Evolutionary conservation across 2,329 filamentous ascomycete genomes (phyloP), one percentile per base, ranked within the genome.

Genomic region (Cladosporium halotolerans): DNA sequence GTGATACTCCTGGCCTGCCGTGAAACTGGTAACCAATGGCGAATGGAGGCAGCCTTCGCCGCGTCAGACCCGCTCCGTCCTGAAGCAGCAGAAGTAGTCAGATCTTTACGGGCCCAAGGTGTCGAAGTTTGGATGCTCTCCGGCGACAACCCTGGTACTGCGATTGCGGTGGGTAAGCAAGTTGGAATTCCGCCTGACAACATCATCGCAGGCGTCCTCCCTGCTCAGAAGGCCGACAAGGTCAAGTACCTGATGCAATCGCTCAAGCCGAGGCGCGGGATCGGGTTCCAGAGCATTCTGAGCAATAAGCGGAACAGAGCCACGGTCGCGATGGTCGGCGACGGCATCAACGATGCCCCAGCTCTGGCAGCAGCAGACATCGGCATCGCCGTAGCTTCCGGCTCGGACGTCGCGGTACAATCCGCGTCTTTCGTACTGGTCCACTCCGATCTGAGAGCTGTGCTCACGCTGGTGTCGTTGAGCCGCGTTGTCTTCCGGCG

Each of bases 91-190:
- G 52, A 52, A 10, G 55, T 61, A 14, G 53, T 70, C 73, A 1
- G 64, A 73, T 7, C 82, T 3, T 34, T 54, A 0, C 79, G 81
- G 41, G 70, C 77, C 4, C 79, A 80, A 13, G 83, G 85, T 16
- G 84, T 87, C 44, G 80, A 84, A 32, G 86, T 95, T 3, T 96
- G 86, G 83, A 95, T 96, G 89, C 83, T 96, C 36, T 95, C 89
- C 0, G 91, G 91, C 31, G 91, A 96, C 73, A 96, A 96, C 65
- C 73, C 76, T n/a, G 83, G 76, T n/a, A 96, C 91, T 0, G 91
- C 91, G 2, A 76, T 79, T 16, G 89, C 89, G 0, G 88, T 96
- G 2, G 91, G 87, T 1, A 72, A 77, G 2, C 81, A 82, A 63
- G 77, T 96, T 14, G 88, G 88, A 18, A 96, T 96, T 58, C 79